Base-by-base conservation (phyloP, 768 basidiomycete species). In the Ephemerocybe angulata region DNA sequence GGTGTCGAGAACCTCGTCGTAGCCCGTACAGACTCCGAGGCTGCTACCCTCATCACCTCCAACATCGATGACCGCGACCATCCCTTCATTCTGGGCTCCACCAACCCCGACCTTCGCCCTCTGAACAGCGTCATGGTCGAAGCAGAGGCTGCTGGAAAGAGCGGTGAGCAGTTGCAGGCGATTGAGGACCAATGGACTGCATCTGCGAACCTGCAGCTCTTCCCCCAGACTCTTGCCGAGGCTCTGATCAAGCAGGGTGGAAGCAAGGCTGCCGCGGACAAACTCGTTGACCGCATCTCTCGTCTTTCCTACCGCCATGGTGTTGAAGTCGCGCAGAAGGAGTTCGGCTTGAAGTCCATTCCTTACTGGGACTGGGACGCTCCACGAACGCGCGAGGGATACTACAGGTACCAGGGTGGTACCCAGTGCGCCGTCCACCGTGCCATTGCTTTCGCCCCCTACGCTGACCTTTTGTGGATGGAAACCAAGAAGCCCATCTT, bases 31-130 rank as follows among this genome's bases (percentile, higher is more conserved):
- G 96, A 98, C 68, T 95, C 95, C 3, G 96, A 98, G 70, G 96
- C 97, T 4, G 96, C 97, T 1, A 98, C 97, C 1, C 83, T 99
- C 65, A 90, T 98, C 75, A 90, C 93, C 33, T 87, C 91, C 60
- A 98, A 98, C 72, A 91, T 99, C 57, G 97, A 99, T 70, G 84
- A 87, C 62, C 86, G 97, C n/a, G 97, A 99, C 75, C 97, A 99
- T 60, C 74, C 92, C 28, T 99, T 98, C 81, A 95, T 99, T 65
- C 85, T 98, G 35, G 97, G 96, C 30, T 83, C 80, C 49, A 96
- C 94, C 24, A 95, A 95, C 67, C 66, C 88, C 8, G 72, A 77
- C 42, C 71, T 90, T 24, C 75, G 73, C 4, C 81, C 92, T 21
- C 76, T 98, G 55, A 91, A 87, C 57, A 76, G 73, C 21, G 83